A percentile compares a stretch with the other conserved stretches of the same genome.
These are phyloP conservation scores for Smallanthus sonchifolius DNA, from an alignment of 129 eudicot species.

Conservation along the genomic window DNA sequence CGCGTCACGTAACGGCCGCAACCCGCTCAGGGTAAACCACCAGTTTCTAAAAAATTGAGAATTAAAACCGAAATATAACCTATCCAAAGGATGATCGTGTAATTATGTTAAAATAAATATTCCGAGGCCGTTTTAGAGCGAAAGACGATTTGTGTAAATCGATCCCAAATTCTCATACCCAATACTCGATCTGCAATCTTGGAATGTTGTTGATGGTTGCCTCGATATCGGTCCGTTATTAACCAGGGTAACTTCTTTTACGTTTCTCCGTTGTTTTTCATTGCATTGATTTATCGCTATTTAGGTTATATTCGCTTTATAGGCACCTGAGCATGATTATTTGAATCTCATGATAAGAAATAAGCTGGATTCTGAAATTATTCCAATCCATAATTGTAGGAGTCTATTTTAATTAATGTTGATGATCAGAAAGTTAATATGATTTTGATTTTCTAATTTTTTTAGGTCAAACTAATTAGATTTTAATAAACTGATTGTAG, in stretches of 20 bases:
- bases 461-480: neutral
- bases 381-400: neutral
- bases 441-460: neutral
- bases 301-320: neutral
- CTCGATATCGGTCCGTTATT: conserved; percentile 11
- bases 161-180: neutral
- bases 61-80: too few species aligned
- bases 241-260: conserved; percentile 25
- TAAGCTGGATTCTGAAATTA: neutral
- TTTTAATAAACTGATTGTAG: neutral
- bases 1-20: too few species aligned
- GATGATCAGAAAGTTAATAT: neutral
- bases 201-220: conserved; percentile 6
- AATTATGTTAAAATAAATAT: neutral
- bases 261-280: neutral
- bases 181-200: neutral
- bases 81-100: too few species aligned
- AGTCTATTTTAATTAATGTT: neutral
- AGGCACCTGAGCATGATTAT: neutral
- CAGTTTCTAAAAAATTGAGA: too few species aligned
- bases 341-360: conserved; percentile 1
- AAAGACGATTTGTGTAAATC: conserved; percentile 17
- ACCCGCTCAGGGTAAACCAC: too few species aligned
- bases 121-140: conserved; percentile 27
- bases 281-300: neutral